Percentiles rank a stretch among this genome's conserved stretches.
Conservation (phyloP, 257 asterid species). For the Solanum chmielewskii region DNA sequence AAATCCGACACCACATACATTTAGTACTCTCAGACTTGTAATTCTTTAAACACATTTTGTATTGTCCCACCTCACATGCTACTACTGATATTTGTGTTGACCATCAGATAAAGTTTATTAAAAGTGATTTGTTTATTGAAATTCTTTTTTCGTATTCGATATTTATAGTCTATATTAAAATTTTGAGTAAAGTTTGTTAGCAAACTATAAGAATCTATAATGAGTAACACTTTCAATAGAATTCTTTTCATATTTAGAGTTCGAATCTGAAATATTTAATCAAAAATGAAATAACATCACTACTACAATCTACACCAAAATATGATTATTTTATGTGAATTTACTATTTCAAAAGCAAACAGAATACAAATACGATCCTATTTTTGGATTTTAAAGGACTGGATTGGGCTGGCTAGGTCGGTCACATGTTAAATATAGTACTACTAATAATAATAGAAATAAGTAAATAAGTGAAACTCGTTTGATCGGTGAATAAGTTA, state of each 20-base stretch:
- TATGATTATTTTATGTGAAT: neutral
- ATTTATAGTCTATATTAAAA: no score
- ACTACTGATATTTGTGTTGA: neutral
- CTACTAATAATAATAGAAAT: neutral
- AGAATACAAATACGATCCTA: neutral
- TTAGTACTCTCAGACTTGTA: neutral
- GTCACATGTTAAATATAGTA: neutral
- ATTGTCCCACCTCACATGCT: neutral
- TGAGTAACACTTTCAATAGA: neutral
- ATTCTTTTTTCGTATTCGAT: neutral
- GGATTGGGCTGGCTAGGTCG: neutral
- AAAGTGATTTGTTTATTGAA: neutral
- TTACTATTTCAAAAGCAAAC: neutral
- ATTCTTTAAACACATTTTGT: neutral
- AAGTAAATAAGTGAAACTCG: neutral
- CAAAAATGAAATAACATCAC: no score
- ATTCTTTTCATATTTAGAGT: rapidly evolving
- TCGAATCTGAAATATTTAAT: rapidly evolving
- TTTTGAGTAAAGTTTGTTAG: no score
- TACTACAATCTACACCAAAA: neutral
- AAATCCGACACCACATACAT: neutral
- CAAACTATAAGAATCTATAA: rapidly evolving
- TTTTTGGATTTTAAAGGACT: neutral
- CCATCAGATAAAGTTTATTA: neutral
- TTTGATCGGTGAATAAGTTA: neutral